These are phyloP conservation scores for Trichoderma semiorbis DNA, from an alignment of 2,329 filamentous ascomycete genomes.

Conservation along the genomic window DNA sequence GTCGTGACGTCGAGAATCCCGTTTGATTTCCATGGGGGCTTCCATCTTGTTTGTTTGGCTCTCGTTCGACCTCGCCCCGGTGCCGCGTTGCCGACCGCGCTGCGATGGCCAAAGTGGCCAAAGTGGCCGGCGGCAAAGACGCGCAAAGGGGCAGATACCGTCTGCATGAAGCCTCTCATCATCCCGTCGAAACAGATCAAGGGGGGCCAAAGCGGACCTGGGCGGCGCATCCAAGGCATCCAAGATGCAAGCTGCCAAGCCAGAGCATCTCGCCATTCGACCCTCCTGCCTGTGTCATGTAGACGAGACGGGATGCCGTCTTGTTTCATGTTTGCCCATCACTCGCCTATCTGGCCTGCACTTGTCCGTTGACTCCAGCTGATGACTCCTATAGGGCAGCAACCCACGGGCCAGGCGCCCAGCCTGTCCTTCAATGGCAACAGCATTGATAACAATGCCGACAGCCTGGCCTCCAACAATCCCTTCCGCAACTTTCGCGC, in stretches of 20 bases:
- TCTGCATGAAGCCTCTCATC: not conserved
- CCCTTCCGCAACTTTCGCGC: conserved; percentile 69
- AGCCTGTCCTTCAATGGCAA: conserved; percentile 54
- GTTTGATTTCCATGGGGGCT: not conserved
- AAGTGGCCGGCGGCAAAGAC: not conserved
- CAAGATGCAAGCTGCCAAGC: not conserved
- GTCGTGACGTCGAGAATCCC: not conserved
- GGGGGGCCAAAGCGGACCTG: not conserved
- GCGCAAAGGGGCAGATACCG: not conserved
- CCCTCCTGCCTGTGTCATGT: conserved; percentile 29
- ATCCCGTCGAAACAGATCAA: conserved; percentile 4
- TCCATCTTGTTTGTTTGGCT: not conserved
- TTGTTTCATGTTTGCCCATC: conserved; percentile 25
- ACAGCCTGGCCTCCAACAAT: conserved; percentile 70
- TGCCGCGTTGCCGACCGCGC: conserved; percentile 4
- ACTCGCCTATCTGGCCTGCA: conserved; percentile 13
- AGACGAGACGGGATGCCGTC: conserved; percentile 28
- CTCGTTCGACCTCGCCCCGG: not conserved
- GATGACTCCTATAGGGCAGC: conserved; percentile 22
- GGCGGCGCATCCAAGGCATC: not conserved
- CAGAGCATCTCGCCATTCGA: conserved; percentile 22
- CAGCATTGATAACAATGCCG: conserved; percentile 20
- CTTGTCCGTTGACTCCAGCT: conserved; percentile 11
- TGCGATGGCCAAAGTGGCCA: not conserved
- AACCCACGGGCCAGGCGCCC: conserved; percentile 21